Percentiles rank a stretch among this genome's conserved stretches.
Evolutionary conservation across 495 filamentous ascomycete genomes (phyloP).

Genomic region (Apodospora peruviana): DNA sequence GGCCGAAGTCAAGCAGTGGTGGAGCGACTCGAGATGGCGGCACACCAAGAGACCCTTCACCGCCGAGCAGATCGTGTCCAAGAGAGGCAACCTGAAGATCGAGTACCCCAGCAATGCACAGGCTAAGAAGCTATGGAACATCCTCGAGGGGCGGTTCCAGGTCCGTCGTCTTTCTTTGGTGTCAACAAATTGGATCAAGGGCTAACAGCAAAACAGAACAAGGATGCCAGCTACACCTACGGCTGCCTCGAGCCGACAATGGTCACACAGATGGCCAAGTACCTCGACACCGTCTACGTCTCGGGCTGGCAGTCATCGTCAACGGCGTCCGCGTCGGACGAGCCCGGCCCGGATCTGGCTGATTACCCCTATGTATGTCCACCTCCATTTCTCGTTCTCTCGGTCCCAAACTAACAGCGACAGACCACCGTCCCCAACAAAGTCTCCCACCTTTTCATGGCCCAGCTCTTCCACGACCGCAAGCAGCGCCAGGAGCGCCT

Average conservation of each 20-base stretch:
- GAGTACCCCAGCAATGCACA: slow-evolving; percentile 84
- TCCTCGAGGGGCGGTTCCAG: slow-evolving; percentile 78
- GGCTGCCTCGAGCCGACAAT: slow-evolving; percentile 96
- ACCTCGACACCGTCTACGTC: slow-evolving; percentile 96
- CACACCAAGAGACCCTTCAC: slow-evolving; percentile 90
- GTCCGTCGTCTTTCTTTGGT: slow-evolving; percentile 36
- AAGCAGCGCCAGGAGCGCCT: slow-evolving; percentile 96
- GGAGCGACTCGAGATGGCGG: slow-evolving; percentile 86
- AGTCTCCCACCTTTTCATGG: slow-evolving; percentile 93
- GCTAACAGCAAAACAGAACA: slow-evolving; percentile 46
- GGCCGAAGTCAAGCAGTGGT: slow-evolving; percentile 85
- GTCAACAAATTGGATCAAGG: not conserved
- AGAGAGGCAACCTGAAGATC: slow-evolving; percentile 87
- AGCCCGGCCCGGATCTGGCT: slow-evolving; percentile 95
- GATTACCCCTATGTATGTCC: slow-evolving; percentile 91
- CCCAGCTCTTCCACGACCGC: slow-evolving; percentile 98
- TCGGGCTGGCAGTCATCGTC: slow-evolving; percentile 98
- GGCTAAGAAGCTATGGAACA: slow-evolving; percentile 91
- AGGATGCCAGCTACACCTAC: slow-evolving; percentile 87
- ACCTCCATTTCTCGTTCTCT: not conserved
- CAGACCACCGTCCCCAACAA: slow-evolving; percentile 98
- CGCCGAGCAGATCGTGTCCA: slow-evolving; percentile 92
- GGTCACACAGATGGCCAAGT: slow-evolving; percentile 99
- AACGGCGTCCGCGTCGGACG: slow-evolving; percentile 87
- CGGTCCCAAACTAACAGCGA: not conserved